phyloP scores from a whole-genome alignment of 805 yeast genomes.

The Candida piceae region DNA sequence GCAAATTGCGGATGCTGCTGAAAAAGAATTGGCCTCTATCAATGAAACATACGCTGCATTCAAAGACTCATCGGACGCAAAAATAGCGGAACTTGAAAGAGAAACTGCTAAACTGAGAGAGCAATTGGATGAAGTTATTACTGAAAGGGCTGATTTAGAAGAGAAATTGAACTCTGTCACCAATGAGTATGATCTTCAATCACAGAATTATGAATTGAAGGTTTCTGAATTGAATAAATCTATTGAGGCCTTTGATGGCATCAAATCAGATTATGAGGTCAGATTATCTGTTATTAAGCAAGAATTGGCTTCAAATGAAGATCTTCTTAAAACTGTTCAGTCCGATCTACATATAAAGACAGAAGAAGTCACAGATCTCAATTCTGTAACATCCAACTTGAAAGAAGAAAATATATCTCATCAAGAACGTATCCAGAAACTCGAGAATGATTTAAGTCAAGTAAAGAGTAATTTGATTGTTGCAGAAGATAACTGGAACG shows the following conservation, averaged over 20 bases:
- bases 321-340: constrained; percentile 11
- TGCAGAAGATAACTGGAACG: constrained; percentile 41
- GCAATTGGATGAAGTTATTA: constrained; percentile 6
- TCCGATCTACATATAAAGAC: constrained; percentile 20
- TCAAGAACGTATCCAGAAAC: constrained; percentile 26
- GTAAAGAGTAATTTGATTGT: constrained; percentile 30
- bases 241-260: constrained; percentile 20
- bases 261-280: constrained; percentile 27
- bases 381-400: constrained; percentile 13
- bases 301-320: constrained; percentile 27
- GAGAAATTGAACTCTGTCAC: constrained; percentile 10
- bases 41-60: constrained; percentile 48
- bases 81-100: constrained; percentile 4
- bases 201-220: constrained; percentile 13
- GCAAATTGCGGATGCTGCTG: constrained; percentile 60
- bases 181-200: constrained; percentile 7
- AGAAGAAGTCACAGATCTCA: constrained; percentile 27
- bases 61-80: constrained; percentile 28
- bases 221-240: constrained; percentile 21
- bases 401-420: constrained; percentile 17
- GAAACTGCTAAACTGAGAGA: constrained; percentile 14
- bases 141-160: constrained; percentile 11
- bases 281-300: constrained; percentile 27
- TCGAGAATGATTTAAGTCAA: constrained; percentile 34
- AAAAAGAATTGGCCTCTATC: constrained; percentile 53